Evolutionary conservation across 2,329 filamentous ascomycete genomes (phyloP).

Genomic region (Teratosphaeriaceae sp.): DNA sequence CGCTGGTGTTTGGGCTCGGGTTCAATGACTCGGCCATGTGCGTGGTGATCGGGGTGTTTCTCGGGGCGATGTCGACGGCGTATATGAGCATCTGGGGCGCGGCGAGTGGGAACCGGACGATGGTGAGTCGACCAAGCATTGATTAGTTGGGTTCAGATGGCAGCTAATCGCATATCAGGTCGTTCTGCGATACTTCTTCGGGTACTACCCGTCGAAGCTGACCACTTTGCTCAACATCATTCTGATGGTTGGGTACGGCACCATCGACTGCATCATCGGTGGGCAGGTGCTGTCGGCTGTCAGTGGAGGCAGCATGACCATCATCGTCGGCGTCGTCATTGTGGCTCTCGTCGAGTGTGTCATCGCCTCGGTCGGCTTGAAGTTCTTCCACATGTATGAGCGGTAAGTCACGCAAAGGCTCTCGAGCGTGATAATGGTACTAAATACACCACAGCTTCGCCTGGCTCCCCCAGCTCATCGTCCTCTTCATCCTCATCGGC

Average conservation of each 20-base stretch:
- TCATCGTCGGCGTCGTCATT: conserved; percentile 31
- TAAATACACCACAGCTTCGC: conserved; percentile 22
- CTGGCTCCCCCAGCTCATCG: conserved; percentile 36
- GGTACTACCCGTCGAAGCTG: conserved; percentile 37
- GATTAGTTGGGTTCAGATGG: too few relatives aligned
- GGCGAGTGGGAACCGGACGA: conserved; percentile 35
- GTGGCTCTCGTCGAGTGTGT: conserved; percentile 25
- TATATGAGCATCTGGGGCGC: conserved; percentile 39
- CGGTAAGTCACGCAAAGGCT: conserved; percentile 25
- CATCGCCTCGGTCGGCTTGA: conserved; percentile 30
- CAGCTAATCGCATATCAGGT: too few relatives aligned
- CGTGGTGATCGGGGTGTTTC: conserved; percentile 31
- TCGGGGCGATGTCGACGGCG: conserved; percentile 30
- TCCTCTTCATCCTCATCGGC: conserved; percentile 34
- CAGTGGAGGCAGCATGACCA: conserved; percentile 3
- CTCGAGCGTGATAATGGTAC: conserved; percentile 16
- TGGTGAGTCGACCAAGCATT: too few relatives aligned
- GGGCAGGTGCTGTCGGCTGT: conserved; percentile 39
- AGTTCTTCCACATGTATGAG: conserved; percentile 37
- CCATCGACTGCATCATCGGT: conserved; percentile 37
- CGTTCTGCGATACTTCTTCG: conserved; percentile 36
- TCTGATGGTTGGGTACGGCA: conserved; percentile 38
- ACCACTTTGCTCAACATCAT: conserved; percentile 36
- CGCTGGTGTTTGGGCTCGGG: conserved; percentile 33
- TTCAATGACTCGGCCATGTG: conserved; percentile 36